Base-by-base conservation (phyloP, 2,329 filamentous ascomycete species). In the Periglandula ipomoeae region DNA sequence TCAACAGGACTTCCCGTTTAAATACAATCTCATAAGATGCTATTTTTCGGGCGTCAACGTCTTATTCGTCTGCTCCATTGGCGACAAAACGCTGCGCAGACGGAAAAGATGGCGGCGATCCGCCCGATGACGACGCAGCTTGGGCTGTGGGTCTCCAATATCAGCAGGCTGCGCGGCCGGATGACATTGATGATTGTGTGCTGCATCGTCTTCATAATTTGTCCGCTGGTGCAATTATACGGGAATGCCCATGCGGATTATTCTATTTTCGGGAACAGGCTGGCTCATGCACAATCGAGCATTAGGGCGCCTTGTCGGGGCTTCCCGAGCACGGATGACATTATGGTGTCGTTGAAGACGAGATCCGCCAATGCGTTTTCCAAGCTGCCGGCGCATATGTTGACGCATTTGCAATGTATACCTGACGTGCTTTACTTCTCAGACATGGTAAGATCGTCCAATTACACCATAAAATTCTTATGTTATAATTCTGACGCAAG, bases 331-430 rank as follows among this genome's bases (percentile, higher is more conserved):
- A 68, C 67, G 34, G 62, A 70, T 26, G 67, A 69, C 51, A 65
- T 76, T 40, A 65, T 73, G 27, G 62, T 81, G 24, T 68, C 81
- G 49, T 73, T 82, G 65, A 81, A 81, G 63, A 81, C 78, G 1
- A 77, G 78, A 41, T 75, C 76, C 3, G 78, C 75, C 39, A 76
- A 80, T 57, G 66, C 72, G 11, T 75, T 69, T 55, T 69, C 75
- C 23, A 74, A 74, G 53, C 60, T 82, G 4, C 76, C 78, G 7
- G 74, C 73, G 2, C 78, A 81, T 50, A 65, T 81, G 20, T 63
- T 78, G 49, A 79, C 78, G 2, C 71, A 71, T 10, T 60, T 79
- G 48, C 71, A 70, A 49, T 80, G 77, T 55, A 63, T 76, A n/a
- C 65, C 70, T 34, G 73, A 82, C 55, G 72, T 74, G 47, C 66